phyloP scores from a whole-genome alignment of 208 protist species.

The Cochliopodium minus region DNA sequence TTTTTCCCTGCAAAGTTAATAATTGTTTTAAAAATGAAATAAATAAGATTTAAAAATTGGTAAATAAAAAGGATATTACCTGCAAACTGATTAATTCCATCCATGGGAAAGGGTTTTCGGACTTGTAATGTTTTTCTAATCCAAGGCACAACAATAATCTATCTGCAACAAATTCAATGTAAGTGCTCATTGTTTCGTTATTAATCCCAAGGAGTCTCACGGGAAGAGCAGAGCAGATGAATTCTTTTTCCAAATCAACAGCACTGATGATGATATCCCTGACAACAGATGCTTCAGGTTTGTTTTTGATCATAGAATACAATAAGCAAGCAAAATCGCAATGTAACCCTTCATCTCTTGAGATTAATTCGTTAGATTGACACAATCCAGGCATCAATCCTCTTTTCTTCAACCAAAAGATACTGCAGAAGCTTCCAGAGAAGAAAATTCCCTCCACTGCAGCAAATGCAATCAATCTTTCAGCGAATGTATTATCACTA shows the following conservation, averaged over 20 bases:
- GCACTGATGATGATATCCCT: conserved; percentile 72
- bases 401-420: conserved; percentile 99
- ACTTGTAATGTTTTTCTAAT: conserved; percentile 76
- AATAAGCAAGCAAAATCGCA: conserved; percentile 95
- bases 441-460: conserved; percentile 98
- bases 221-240: conserved; percentile 88
- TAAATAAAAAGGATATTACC: conserved; percentile 12
- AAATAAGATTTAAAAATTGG: not conserved
- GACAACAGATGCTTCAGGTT: conserved; percentile 53
- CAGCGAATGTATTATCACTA: conserved; percentile 56
- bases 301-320: conserved; percentile 72
- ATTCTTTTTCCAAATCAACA: conserved; percentile 85
- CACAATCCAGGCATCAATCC: conserved; percentile 94
- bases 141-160: conserved; percentile 85
- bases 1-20: conserved; percentile 65
- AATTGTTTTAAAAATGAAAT: not conserved
- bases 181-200: conserved; percentile 80
- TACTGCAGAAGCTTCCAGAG: conserved; percentile 87
- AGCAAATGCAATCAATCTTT: conserved; percentile 91
- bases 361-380: conserved; percentile 96
- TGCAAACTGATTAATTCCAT: conserved; percentile 97
- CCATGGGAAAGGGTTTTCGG: conserved; percentile 95
- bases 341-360: conserved; percentile 93
- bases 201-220: conserved; percentile 97
- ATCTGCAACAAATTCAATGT: conserved; percentile 98